A percentile compares a stretch with the other conserved stretches of the same genome.
Evolutionary conservation across 164 flowering plant species (phyloP).

Genomic region (Warburgia ugandensis): DNA sequence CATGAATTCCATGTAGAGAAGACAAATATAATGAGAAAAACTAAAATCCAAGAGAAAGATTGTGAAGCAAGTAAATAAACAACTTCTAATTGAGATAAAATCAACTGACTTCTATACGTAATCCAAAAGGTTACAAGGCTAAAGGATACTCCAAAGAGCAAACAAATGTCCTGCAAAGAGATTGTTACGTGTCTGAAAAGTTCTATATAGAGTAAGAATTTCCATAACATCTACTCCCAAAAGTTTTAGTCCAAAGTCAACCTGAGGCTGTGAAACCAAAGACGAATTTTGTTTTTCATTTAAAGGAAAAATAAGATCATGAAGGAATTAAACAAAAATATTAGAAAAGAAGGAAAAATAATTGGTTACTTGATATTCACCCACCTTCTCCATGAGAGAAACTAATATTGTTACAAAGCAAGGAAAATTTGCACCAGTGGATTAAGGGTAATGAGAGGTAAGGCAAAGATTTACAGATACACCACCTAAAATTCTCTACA

Average conservation of each 20-base stretch:
- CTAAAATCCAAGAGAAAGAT: too few relatives aligned
- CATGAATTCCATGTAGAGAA: too few relatives aligned
- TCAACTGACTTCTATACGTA: too few relatives aligned
- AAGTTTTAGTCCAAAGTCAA: constrained; percentile 90
- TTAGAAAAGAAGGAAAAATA: not conserved
- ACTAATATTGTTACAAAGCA: constrained; percentile 82
- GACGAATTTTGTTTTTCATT: too few relatives aligned
- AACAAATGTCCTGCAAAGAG: too few relatives aligned
- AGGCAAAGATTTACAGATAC: constrained; percentile 92
- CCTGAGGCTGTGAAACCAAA: constrained; percentile 68
- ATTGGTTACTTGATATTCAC: not conserved
- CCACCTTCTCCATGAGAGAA: constrained; percentile 95
- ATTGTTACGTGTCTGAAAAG: constrained; percentile 59
- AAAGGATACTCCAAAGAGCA: too few relatives aligned
- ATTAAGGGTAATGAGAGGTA: constrained; percentile 86
- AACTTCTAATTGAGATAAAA: too few relatives aligned
- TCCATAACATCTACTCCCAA: constrained; percentile 88
- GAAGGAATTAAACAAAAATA: not conserved
- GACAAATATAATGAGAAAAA: too few relatives aligned
- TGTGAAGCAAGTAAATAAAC: too few relatives aligned
- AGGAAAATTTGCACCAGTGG: constrained; percentile 87
- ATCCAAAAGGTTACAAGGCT: too few relatives aligned
- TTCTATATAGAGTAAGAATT: constrained; percentile 77
- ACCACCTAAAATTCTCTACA: constrained; percentile 45
- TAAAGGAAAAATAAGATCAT: too few relatives aligned